Percentiles rank a stretch among this genome's conserved stretches.
Conservation (phyloP, 768 basidiomycete species). For the Guyanaporus albipodus region DNA sequence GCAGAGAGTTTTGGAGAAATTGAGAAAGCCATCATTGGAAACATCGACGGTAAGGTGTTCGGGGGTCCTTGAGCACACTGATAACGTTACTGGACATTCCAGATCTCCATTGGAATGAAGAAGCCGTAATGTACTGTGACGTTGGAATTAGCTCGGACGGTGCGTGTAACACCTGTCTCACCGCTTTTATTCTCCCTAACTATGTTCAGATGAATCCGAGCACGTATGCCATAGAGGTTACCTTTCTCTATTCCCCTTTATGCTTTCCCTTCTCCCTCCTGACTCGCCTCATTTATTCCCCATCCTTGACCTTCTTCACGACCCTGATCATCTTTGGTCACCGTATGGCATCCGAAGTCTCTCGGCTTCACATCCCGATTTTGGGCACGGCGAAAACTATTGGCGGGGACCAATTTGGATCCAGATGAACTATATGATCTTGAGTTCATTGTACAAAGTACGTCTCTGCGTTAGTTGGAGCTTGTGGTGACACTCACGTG, state of each 20-base stretch:
- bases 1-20: conserved; percentile 69
- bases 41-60: conserved; percentile 69
- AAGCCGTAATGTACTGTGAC: conserved; percentile 91
- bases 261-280: conserved; percentile 74
- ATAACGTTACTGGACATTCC: background rate
- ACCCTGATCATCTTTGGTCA: conserved; percentile 89
- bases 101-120: conserved; percentile 95
- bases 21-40: conserved; percentile 75
- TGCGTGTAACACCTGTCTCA: conserved; percentile 29
- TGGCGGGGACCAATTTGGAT: conserved; percentile 98
- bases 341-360: conserved; percentile 85
- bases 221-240: conserved; percentile 92
- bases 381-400: conserved; percentile 92
- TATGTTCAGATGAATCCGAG: conserved; percentile 74
- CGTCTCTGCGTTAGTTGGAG: background rate
- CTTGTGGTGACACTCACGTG: background rate
- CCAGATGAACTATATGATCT: conserved; percentile 92
- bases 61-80: background rate
- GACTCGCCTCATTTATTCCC: conserved; percentile 75
- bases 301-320: conserved; percentile 75
- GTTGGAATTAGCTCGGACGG: conserved; percentile 81
- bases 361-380: conserved; percentile 83
- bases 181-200: background rate
- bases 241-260: conserved; percentile 89
- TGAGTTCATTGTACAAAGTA: conserved; percentile 77